A percentile compares a stretch with the other conserved stretches of the same genome.
Evolutionary conservation across 208 protist species (phyloP).

Genomic region (Naegleria lovaniensis): DNA sequence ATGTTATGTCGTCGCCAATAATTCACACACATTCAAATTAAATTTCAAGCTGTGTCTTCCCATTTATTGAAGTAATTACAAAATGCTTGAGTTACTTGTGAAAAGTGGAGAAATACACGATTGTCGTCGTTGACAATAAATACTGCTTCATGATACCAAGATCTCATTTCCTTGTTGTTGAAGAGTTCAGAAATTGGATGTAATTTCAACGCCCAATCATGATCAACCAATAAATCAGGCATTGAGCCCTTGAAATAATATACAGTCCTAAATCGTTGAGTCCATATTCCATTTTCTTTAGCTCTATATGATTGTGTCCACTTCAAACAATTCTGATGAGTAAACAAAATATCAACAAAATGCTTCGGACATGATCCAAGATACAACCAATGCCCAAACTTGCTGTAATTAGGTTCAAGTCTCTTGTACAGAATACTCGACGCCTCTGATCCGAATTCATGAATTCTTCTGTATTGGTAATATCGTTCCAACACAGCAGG

Average conservation of each 20-base stretch:
- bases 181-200: neutral
- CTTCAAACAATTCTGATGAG: neutral
- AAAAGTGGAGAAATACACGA: neutral
- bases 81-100: neutral
- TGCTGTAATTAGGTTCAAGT: neutral
- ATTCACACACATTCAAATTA: too few species aligned
- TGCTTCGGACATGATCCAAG: neutral
- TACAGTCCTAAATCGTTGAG: neutral
- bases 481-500: neutral
- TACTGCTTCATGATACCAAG: neutral
- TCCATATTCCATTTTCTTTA: neutral
- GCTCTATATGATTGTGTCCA: neutral
- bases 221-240: neutral
- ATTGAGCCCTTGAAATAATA: neutral
- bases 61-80: neutral
- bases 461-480: neutral
- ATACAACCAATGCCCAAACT: neutral
- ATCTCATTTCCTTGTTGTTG: neutral
- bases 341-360: neutral
- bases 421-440: neutral
- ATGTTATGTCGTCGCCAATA: too few species aligned
- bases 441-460: neutral
- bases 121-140: neutral
- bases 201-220: neutral
- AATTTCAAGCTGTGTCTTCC: too few species aligned